Evolutionary conservation across 208 protist species (phyloP).

Genomic region (Leishmania lainsoni): DNA sequence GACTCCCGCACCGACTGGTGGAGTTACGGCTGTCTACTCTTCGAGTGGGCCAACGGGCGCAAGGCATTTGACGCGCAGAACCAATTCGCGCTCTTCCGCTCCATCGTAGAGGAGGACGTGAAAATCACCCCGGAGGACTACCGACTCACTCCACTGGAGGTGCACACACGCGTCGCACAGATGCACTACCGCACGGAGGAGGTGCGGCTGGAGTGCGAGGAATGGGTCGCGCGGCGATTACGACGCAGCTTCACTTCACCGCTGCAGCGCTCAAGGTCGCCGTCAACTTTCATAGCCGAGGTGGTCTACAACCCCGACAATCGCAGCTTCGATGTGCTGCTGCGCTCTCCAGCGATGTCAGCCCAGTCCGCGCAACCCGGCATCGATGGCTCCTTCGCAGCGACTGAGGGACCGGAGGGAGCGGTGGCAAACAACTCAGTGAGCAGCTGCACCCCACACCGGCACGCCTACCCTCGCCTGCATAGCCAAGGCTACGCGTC

Average conservation of each 20-base stretch:
- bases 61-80: conserved; percentile 74
- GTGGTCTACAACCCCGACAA: conserved; percentile 26
- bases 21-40: conserved; percentile 94
- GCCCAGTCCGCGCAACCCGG: background rate
- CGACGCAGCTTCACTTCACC: background rate
- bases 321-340: conserved; percentile 29
- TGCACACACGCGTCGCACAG: conserved; percentile 70
- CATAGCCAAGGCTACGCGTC: background rate
- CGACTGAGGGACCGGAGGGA: background rate
- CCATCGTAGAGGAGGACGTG: conserved; percentile 83
- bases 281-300: conserved; percentile 6
- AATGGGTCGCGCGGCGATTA: conserved; percentile 15
- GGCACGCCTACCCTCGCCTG: background rate
- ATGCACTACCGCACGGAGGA: conserved; percentile 63
- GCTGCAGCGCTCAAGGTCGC: background rate
- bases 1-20: conserved; percentile 96
- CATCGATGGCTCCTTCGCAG: background rate
- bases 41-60: conserved; percentile 94
- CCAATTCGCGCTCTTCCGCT: conserved; percentile 61
- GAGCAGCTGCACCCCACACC: background rate
- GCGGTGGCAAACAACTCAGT: background rate
- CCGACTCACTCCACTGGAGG: conserved; percentile 65
- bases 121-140: conserved; percentile 61
- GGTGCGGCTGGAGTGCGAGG: conserved; percentile 27
- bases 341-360: conserved; percentile 3